Percentiles rank a stretch among this genome's conserved stretches.
These are phyloP conservation scores for Cladosporium oxysporum DNA, from an alignment of 2,329 filamentous ascomycete species.

Conservation along the genomic window DNA sequence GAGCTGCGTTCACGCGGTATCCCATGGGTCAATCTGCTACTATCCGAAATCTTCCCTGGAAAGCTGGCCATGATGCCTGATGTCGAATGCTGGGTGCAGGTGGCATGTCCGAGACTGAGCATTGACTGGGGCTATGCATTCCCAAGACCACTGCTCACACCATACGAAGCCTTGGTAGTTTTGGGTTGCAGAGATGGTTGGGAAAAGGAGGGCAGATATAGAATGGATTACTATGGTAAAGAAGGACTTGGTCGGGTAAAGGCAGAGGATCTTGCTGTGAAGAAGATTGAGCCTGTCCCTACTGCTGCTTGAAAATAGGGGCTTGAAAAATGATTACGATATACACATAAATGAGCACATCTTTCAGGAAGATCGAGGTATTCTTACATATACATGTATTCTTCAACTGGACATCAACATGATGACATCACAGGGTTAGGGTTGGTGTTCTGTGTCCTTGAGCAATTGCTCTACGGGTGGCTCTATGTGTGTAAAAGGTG, in stretches of 20 bases:
- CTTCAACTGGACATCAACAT: neutral
- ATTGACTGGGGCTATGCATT: conserved; percentile 99
- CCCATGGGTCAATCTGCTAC: conserved; percentile 78
- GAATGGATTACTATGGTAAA: conserved; percentile 97
- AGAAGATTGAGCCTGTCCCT: conserved; percentile 7
- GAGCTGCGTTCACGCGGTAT: conserved; percentile 71
- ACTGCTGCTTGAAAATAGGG: neutral
- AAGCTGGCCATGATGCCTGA: conserved; percentile 91
- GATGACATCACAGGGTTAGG: neutral
- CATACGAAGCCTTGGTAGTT: conserved; percentile 93
- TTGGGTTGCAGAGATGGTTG: conserved; percentile 72
- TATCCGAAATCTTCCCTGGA: conserved; percentile 95
- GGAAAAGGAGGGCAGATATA: conserved; percentile 63
- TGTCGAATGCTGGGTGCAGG: conserved; percentile 97
- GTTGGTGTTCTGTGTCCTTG: neutral
- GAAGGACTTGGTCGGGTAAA: conserved; percentile 84
- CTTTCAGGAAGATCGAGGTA: neutral
- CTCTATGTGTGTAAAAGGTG: neutral
- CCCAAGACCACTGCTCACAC: conserved; percentile 80
- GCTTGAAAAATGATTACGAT: neutral
- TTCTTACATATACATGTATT: neutral
- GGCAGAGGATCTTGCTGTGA: conserved; percentile 30
- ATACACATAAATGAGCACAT: neutral
- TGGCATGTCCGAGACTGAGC: conserved; percentile 92
- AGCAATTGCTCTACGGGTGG: neutral